These are phyloP conservation scores for Hypsizygus marmoreus DNA, from an alignment of 768 basidiomycete species.

Conservation along the genomic window DNA sequence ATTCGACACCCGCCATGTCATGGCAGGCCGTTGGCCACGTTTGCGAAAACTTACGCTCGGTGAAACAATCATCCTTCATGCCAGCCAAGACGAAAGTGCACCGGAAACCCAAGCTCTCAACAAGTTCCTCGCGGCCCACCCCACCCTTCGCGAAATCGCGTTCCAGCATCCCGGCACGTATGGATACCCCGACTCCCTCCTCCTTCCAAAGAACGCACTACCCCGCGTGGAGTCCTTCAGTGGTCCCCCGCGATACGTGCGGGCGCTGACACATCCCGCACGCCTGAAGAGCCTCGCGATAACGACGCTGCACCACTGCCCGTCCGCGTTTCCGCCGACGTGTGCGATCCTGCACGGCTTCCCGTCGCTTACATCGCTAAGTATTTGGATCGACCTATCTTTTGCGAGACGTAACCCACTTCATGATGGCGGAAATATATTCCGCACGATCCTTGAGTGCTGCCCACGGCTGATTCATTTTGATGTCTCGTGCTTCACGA, in stretches of 20 bases:
- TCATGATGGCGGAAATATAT: conserved; percentile 31
- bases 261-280: conserved; percentile 28
- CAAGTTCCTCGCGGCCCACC: conserved; percentile 35
- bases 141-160: conserved; percentile 26
- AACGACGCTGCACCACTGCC: conserved; percentile 34
- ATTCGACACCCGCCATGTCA: conserved; percentile 39
- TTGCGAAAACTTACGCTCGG: conserved; percentile 34
- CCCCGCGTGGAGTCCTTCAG: conserved; percentile 31
- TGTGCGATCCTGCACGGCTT: conserved; percentile 30
- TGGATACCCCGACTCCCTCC: conserved; percentile 26
- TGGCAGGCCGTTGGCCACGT: conserved; percentile 38
- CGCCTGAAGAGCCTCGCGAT: conserved; percentile 30
- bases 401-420: conserved; percentile 25
- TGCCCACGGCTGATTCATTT: conserved; percentile 34
- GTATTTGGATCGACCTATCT: conserved; percentile 38
- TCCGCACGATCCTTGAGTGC: conserved; percentile 28
- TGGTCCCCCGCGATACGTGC: conserved; percentile 32
- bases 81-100: conserved; percentile 22
- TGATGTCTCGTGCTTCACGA: conserved; percentile 36
- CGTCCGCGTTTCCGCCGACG: conserved; percentile 33
- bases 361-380: conserved; percentile 27
- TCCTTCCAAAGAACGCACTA: conserved; percentile 25
- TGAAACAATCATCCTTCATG: conserved; percentile 26
- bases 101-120: conserved; percentile 28
- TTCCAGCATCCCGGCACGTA: conserved; percentile 33